Percentiles rank a stretch among this genome's conserved stretches.
Evolutionary conservation across 768 basidiomycete species (phyloP).

Genomic region (Russula earlei): DNA sequence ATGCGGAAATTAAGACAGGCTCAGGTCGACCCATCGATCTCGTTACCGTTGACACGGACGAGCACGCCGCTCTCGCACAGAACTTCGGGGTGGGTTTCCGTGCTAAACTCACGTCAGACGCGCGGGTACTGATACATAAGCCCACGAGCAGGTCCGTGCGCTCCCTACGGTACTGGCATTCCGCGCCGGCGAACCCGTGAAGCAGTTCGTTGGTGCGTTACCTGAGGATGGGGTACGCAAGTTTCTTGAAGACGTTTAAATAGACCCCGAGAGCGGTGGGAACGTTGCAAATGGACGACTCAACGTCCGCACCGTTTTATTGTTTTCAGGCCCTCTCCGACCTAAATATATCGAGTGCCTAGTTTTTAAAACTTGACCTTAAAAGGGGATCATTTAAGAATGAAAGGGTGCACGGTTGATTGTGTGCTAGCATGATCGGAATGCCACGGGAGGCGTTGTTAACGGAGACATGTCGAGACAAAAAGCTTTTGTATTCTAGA

Average conservation of each 20-base stretch:
- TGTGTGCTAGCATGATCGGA: not conserved
- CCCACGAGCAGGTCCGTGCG: constrained; percentile 43
- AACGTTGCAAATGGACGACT: too few species aligned
- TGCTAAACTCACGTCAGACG: not conserved
- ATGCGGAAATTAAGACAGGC: constrained; percentile 36
- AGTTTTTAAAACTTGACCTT: not conserved
- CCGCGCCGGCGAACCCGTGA: constrained; percentile 48
- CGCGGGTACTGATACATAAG: not conserved
- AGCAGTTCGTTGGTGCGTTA: constrained; percentile 44
- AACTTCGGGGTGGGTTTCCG: constrained; percentile 36
- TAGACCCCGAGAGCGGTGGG: not conserved
- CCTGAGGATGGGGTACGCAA: constrained; percentile 24
- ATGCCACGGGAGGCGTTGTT: too few species aligned
- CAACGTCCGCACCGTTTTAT: too few species aligned
- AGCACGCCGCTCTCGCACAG: constrained; percentile 40
- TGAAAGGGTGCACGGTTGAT: not conserved
- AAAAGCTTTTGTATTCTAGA: too few species aligned
- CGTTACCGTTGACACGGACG: constrained; percentile 60
- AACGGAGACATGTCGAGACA: too few species aligned
- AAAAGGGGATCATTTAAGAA: not conserved
- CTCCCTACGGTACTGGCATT: constrained; percentile 80
- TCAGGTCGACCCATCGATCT: constrained; percentile 56
- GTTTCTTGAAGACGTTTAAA: constrained; percentile 22
- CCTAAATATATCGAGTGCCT: not conserved
- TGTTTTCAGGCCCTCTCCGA: too few species aligned